phyloP scores from a whole-genome alignment of 495 filamentous ascomycete genomes.

The Podospora bellae-mahoneyi region DNA sequence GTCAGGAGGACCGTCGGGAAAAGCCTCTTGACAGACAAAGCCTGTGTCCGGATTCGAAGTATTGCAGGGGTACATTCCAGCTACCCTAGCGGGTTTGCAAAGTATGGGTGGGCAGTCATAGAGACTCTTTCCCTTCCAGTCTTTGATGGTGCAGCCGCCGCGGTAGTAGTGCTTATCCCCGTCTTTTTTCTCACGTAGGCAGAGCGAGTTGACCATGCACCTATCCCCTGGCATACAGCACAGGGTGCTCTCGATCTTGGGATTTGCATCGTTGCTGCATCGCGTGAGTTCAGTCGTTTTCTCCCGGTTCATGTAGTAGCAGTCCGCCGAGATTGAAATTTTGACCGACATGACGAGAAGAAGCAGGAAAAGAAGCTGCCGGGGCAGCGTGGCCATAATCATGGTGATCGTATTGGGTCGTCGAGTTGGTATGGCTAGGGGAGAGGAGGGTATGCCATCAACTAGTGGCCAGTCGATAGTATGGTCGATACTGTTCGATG shows the following conservation, averaged over 20 bases:
- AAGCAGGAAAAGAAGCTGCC: not conserved
- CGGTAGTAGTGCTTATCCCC: slow-evolving; percentile 9
- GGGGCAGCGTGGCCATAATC: not conserved
- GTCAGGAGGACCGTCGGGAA: no score
- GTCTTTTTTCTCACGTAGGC: not conserved
- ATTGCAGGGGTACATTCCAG: not conserved
- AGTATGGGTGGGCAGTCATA: not conserved
- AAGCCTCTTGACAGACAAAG: not conserved
- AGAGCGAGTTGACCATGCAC: slow-evolving; percentile 16
- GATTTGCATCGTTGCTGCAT: not conserved
- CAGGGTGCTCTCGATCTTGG: not conserved
- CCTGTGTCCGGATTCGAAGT: not conserved
- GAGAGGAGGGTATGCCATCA: no score
- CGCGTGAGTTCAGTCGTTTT: slow-evolving; percentile 5
- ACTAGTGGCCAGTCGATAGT: no score
- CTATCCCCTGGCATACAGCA: slow-evolving; percentile 14
- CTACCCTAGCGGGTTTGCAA: not conserved
- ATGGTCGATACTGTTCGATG: no score
- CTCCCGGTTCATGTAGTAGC: not conserved
- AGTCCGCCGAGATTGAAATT: not conserved
- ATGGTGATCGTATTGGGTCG: not conserved
- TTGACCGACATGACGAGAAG: not conserved
- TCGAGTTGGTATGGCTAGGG: not conserved
- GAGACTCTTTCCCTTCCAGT: not conserved
- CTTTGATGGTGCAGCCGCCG: slow-evolving; percentile 13